Base-by-base conservation (phyloP, 2,329 filamentous ascomycete genomes). In the Lecanicillium sp. region DNA sequence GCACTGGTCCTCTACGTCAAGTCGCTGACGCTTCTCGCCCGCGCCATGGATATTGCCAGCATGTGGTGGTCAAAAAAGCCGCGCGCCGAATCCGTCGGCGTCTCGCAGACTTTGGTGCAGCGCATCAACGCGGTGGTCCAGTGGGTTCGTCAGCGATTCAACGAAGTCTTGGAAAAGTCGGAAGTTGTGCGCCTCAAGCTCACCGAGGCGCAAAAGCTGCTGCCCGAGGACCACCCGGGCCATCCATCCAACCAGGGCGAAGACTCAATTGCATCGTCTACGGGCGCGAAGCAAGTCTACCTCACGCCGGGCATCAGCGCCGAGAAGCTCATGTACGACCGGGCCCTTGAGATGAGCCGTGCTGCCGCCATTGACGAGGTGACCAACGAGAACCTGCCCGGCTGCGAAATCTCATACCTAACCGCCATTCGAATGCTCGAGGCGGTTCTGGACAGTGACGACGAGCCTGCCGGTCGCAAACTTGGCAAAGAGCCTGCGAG, bases 291-390 rank as follows among this genome's bases (percentile, higher is more conserved):
- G 52, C 85, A 87, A 44, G 89, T 96, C 21, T 79, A 86, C 40
- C 76, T 98, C 21, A 95, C 87, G 12, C 82, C 87, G 2, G 93
- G 91, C 1, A 83, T 96, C 48, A 96, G 90, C 19, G 93, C 93
- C 0, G 93, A 97, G 70, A 95, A 90, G 67, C 74, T 98, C 38
- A 96, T 98, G 90, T 98, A 96, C 62, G 93, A 98, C 58, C 87
- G 93, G 39, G 93, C 93, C 0, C 72, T 97, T 19, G 93, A 98
- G 64, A 97, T 98, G 93, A 96, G 90, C 63, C 83, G 90, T 44
- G 83, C 87, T 4, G 91, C 93, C 7, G 93, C 93, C 7, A 93
- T 97, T 61, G 94, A 95, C 58, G 93, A 98, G 68, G 86, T 98
- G 42, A 89, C 93, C 2, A 90, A 91, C 49, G 87, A 93, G 53